Conservation (phyloP, 2,329 filamentous ascomycete species). For the Colletotrichum sp. region DNA sequence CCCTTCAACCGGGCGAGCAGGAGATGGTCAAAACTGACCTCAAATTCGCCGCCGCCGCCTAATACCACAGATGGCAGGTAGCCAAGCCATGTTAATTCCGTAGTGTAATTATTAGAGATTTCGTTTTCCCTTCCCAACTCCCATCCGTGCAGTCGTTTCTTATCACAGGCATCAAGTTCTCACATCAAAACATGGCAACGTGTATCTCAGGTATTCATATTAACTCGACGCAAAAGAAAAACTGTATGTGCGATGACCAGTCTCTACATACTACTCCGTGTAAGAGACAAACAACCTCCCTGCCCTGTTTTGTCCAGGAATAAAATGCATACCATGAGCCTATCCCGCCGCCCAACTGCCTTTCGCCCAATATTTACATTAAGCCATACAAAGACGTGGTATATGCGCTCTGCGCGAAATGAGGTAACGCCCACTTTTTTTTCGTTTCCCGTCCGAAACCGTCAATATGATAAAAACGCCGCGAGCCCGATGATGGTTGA, state of each 20-base stretch:
- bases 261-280: neutral
- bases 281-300: neutral
- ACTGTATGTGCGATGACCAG: neutral
- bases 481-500: neutral
- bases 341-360: neutral
- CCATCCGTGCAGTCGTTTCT: neutral
- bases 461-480: slow-evolving; percentile 8
- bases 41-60: neutral
- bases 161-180: neutral
- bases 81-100: neutral
- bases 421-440: slow-evolving; percentile 9
- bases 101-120: neutral
- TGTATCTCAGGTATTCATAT: neutral
- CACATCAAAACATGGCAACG: neutral
- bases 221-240: neutral
- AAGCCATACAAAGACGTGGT: slow-evolving; percentile 18
- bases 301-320: neutral
- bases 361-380: slow-evolving; percentile 12
- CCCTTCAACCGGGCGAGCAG: slow-evolving; percentile 2
- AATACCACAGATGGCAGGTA: neutral
- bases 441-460: neutral
- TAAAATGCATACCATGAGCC: neutral
- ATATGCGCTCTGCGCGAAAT: slow-evolving; percentile 13
- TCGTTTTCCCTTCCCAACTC: neutral
- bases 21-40: slow-evolving; percentile 11